These are phyloP conservation scores for Ichthyophthirius multifiliis DNA, from an alignment of 169 alveolate genomes.

Conservation along the genomic window DNA sequence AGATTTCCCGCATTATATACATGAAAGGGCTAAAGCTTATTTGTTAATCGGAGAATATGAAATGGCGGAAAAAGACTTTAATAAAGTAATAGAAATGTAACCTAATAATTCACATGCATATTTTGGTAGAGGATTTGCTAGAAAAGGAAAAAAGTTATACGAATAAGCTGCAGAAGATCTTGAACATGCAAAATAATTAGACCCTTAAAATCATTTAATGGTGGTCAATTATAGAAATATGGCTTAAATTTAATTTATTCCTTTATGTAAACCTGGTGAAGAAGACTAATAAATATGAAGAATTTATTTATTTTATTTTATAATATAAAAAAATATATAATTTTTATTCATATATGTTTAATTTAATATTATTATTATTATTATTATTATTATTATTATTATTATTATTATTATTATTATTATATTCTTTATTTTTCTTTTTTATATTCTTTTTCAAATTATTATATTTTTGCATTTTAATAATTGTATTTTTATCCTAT, in stretches of 20 bases:
- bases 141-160: constrained; percentile 56
- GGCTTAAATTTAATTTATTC: constrained; percentile 63
- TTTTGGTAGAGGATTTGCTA: constrained; percentile 81
- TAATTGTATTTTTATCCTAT: no score
- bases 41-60: constrained; percentile 63
- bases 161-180: constrained; percentile 82
- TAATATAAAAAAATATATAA: background rate
- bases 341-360: no score
- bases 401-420: no score
- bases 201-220: constrained; percentile 68
- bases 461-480: no score
- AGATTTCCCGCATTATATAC: constrained; percentile 70
- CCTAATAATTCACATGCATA: constrained; percentile 83
- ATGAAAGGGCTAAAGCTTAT: constrained; percentile 84
- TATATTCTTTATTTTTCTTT: no score
- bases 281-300: constrained; percentile 32
- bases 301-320: background rate
- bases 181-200: constrained; percentile 69
- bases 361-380: no score
- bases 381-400: no score
- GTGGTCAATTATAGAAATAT: constrained; percentile 68
- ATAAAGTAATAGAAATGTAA: constrained; percentile 59
- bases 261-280: constrained; percentile 80
- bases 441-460: no score
- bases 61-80: constrained; percentile 70